Base-by-base conservation (phyloP, 768 basidiomycete species). In the Lyophyllum atratum region DNA sequence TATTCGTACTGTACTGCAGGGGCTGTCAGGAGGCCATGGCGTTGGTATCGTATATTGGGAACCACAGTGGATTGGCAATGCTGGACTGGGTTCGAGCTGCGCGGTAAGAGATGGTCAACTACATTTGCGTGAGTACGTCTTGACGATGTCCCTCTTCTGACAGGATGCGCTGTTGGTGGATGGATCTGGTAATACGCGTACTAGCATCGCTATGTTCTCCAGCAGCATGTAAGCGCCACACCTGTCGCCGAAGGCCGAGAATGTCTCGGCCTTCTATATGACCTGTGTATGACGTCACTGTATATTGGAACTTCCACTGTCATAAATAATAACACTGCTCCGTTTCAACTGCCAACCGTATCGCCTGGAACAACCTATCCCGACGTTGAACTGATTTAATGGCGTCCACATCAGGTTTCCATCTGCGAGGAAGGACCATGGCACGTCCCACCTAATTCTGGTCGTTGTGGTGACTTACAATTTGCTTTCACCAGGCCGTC, bases 21-120 rank as follows among this genome's bases (percentile, higher is more conserved):
- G 67, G 4, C 59, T 86, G 3, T 72, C 80, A n/a, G 79, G 80
- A 10, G 77, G 81, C 8, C 80, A 76, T 67, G 78, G 77, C 10
- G 64, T 76, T 40, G 78, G 79, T 4, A 74, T 81, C 61, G 76
- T 81, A n/a, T 86, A 86, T 64, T 87, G 85, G 85, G 85, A 87
- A 61, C 85, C 85, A 21, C 84, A 75, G 45, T 87, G 85, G 85
- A 74, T 86, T 47, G 84, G 83, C 3, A 84, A 77, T 57, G 84
- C 82, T 14, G 73, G 68, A 24, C 59, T 79, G 47, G 78, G 78
- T 24, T 79, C 79, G 40, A 66, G 68, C 26, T 79, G 79, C 46
- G 58, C 74, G 40, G 79, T 79, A 68, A 55, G 71, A 62, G 6
- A 55, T n/a, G 29, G 17, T 22, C 28, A 33, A 37, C 44, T 19